phyloP scores from a whole-genome alignment of 306 rosid genomes.

The Quillaja saponaria region DNA sequence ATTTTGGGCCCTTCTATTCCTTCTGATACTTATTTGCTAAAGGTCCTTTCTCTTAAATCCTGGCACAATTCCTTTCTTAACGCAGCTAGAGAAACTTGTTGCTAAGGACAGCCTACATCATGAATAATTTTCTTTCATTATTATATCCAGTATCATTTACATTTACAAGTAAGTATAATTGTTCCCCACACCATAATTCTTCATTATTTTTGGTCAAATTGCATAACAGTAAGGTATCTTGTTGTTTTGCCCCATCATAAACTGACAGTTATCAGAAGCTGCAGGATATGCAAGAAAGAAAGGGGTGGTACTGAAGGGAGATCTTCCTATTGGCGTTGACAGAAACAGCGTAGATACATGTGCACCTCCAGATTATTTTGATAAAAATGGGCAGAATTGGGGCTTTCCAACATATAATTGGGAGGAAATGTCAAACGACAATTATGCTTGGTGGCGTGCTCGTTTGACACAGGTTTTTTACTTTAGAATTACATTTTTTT shows the following conservation, averaged over 20 bases:
- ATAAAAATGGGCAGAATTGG: constrained; percentile 99
- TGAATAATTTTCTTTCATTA: constrained; percentile 83
- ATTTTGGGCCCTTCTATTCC: background rate
- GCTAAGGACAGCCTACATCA: constrained; percentile 80
- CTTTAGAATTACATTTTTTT: constrained; percentile 24
- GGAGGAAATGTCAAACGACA: constrained; percentile 98
- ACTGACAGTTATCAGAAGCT: constrained; percentile 76
- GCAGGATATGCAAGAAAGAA: constrained; percentile 81
- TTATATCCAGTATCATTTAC: constrained; percentile 88
- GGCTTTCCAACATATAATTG: constrained; percentile 98
- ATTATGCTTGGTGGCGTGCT: constrained; percentile 94
- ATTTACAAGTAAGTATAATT: constrained; percentile 66
- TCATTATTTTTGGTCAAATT: constrained; percentile 20
- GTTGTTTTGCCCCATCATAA: constrained; percentile 29
- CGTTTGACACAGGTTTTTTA: constrained; percentile 85
- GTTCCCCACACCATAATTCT: constrained; percentile 14
- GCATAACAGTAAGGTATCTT: constrained; percentile 22
- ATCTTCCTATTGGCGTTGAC: constrained; percentile 96
- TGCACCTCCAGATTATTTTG: constrained; percentile 98
- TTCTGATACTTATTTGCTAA: background rate
- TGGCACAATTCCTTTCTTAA: constrained; percentile 28
- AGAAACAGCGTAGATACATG: constrained; percentile 96
- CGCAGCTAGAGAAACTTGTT: constrained; percentile 86
- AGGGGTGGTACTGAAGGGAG: constrained; percentile 94
- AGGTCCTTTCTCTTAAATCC: constrained; percentile 4